A percentile compares a stretch with the other conserved stretches of the same genome.
Conservation (phyloP, 2,329 filamentous ascomycete genomes). For the Trichoderma gracile region DNA sequence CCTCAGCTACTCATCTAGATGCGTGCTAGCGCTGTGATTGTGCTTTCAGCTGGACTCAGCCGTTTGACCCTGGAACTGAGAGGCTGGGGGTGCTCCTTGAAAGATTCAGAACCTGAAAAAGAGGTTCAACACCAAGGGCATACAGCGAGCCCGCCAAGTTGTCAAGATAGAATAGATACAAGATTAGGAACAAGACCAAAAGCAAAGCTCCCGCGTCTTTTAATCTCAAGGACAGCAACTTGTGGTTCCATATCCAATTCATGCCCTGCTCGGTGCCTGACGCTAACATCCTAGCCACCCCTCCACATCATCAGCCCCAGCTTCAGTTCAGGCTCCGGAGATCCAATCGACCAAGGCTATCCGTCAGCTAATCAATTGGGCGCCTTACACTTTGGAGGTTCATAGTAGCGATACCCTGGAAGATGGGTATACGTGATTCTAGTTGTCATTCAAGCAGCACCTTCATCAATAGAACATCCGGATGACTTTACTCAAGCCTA, state of each 20-base stretch:
- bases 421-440: too few species aligned
- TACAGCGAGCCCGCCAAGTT: neutral
- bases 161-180: too few species aligned
- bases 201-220: too few species aligned
- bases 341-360: neutral
- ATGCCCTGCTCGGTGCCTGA: neutral
- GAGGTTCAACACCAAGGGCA: too few species aligned
- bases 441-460: too few species aligned
- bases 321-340: neutral
- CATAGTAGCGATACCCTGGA: too few species aligned
- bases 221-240: neutral
- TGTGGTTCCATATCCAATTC: neutral
- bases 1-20: slow-evolving; percentile 9
- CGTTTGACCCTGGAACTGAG: neutral
- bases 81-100: neutral
- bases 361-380: neutral
- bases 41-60: slow-evolving; percentile 18
- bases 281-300: neutral
- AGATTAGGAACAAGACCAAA: too few species aligned
- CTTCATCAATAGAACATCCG: neutral
- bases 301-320: neutral
- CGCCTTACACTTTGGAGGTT: too few species aligned
- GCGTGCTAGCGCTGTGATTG: slow-evolving; percentile 14
- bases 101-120: neutral
- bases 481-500: too few species aligned